Conservation (phyloP, 164 flowering plant genomes). For the Santalum album region DNA sequence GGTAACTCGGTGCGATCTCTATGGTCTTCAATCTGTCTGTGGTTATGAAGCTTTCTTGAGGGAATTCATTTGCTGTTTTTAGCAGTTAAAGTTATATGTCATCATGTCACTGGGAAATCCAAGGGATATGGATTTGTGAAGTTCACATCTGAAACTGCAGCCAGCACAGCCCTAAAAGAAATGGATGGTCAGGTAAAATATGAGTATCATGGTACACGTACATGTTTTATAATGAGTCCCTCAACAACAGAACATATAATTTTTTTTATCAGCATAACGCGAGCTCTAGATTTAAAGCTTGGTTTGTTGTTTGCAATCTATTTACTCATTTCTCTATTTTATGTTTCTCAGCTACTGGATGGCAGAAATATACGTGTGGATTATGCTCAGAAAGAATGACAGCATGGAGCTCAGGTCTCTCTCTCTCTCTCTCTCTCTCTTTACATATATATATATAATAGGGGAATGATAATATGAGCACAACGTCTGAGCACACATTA, state of each 20-base stretch:
- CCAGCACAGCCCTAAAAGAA: conserved; percentile 39
- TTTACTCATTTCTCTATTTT: not conserved
- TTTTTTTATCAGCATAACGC: no score
- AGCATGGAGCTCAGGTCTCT: conserved; percentile 3
- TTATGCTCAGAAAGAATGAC: conserved; percentile 31
- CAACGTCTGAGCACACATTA: no score
- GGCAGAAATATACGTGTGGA: conserved; percentile 49
- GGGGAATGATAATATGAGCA: no score
- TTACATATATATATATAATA: no score
- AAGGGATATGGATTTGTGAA: conserved; percentile 67
- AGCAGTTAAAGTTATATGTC: conserved; percentile 59
- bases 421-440: no score
- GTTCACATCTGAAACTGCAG: conserved; percentile 35
- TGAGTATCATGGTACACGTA: not conserved
- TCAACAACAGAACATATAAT: no score
- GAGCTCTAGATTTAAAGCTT: no score
- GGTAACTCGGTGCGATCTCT: conserved; percentile 22
- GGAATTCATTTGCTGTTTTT: not conserved
- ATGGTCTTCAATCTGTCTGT: not conserved
- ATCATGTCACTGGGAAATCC: conserved; percentile 45
- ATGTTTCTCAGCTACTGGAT: conserved; percentile 37
- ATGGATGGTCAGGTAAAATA: conserved; percentile 49
- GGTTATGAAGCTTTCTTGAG: not conserved
- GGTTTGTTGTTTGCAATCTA: no score
- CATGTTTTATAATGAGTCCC: not conserved